These are phyloP conservation scores for Mycena leptocephala DNA, from an alignment of 768 basidiomycete species.

Conservation along the genomic window DNA sequence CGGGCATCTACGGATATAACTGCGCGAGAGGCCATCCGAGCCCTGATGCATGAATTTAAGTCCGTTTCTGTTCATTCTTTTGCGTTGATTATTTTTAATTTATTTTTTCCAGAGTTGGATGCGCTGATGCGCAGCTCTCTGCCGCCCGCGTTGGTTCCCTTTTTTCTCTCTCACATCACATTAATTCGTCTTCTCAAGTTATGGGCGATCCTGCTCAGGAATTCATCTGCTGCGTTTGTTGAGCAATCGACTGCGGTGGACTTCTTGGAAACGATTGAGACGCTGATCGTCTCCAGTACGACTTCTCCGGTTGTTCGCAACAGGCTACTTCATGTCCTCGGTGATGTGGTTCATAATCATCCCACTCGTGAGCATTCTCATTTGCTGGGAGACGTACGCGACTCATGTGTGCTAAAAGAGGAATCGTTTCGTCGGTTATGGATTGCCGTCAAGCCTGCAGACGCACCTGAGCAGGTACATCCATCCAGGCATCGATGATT, in stretches of 20 bases:
- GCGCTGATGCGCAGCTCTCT: constrained; percentile 30
- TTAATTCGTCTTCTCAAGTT: not conserved
- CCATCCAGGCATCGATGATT: too few relatives aligned
- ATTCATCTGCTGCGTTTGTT: constrained; percentile 32
- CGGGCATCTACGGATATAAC: constrained; percentile 19
- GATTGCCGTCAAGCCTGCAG: constrained; percentile 21
- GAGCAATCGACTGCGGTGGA: constrained; percentile 29
- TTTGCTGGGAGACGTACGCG: not conserved
- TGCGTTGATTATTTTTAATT: not conserved
- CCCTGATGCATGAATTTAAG: constrained; percentile 34
- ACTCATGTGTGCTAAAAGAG: not conserved
- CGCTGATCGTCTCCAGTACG: not conserved
- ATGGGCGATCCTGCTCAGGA: constrained; percentile 33
- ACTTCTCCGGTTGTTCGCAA: constrained; percentile 25
- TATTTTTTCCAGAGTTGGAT: constrained; percentile 7
- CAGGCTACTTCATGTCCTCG: constrained; percentile 27
- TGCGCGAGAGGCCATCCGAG: constrained; percentile 28
- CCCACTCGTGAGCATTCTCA: constrained; percentile 15
- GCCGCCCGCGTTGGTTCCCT: constrained; percentile 27
- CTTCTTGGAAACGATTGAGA: constrained; percentile 25
- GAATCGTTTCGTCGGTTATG: constrained; percentile 21
- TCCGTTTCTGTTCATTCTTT: not conserved
- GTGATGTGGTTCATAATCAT: constrained; percentile 28
- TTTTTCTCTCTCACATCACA: not conserved
- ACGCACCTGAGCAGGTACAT: constrained; percentile 16